phyloP scores from a whole-genome alignment of 768 basidiomycete genomes.

The Boletales sp. region DNA sequence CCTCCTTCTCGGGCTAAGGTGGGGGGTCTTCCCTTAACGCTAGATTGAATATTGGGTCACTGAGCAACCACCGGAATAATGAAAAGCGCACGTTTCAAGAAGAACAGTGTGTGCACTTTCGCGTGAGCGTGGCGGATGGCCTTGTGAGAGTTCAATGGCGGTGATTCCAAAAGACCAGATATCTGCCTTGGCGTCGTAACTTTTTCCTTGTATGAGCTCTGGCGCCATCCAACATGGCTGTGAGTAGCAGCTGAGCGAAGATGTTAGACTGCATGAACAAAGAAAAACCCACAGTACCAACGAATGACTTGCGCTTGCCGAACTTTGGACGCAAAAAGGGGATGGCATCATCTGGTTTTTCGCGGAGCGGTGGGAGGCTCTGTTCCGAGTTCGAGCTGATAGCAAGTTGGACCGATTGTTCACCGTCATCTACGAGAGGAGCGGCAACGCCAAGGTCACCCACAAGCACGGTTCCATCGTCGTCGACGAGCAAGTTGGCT shows the following conservation, averaged over 20 bases:
- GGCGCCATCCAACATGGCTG: conserved; percentile 98
- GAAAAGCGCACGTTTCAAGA: conserved; percentile 58
- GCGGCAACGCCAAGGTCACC: conserved; percentile 94
- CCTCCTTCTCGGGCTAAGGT: conserved; percentile 72
- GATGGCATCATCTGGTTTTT: not conserved
- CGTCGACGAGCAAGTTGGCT: conserved; percentile 88
- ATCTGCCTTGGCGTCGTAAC: conserved; percentile 84
- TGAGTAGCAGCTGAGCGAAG: conserved; percentile 2
- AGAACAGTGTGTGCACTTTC: conserved; percentile 73
- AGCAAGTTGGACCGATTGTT: conserved; percentile 30
- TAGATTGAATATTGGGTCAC: conserved; percentile 22
- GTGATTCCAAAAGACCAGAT: conserved; percentile 98
- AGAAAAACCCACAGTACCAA: conserved; percentile 67
- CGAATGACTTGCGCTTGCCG: conserved; percentile 87
- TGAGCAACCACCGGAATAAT: not conserved
- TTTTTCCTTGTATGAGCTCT: conserved; percentile 80
- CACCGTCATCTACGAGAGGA: conserved; percentile 66
- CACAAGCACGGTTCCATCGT: conserved; percentile 84
- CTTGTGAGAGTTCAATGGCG: conserved; percentile 85
- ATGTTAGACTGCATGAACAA: not conserved
- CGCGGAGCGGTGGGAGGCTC: conserved; percentile 24
- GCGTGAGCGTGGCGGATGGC: conserved; percentile 79
- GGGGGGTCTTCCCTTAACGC: conserved; percentile 76
- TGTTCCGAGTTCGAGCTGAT: conserved; percentile 35
- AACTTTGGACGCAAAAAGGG: conserved; percentile 39